Base-by-base conservation (phyloP, 1,139 yeast species). In the Taphrina deformans region DNA sequence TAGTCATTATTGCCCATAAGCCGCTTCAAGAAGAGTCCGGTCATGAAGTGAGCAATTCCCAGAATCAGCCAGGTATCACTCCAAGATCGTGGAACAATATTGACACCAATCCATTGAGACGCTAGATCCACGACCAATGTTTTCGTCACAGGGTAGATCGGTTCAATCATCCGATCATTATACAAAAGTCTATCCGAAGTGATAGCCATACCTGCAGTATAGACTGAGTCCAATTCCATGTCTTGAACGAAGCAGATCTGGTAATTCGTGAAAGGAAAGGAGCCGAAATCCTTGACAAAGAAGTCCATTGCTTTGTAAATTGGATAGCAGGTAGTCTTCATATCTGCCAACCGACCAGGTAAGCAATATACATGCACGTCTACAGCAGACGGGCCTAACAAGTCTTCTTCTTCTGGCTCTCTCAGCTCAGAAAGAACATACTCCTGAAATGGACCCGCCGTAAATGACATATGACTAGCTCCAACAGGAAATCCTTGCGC, bases 391-490 rank as follows among this genome's bases (percentile, higher is more conserved):
- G 73, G 75, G 56, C 79, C 80, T 14, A 75, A 74, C 2, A 73
- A 75, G n/a, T 77, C 79, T 1, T 78, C 77, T 5, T 77, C 72
- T 16, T 74, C 77, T 27, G 73, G 67, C 71, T 70, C 66, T 69
- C 73, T 71, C 67, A 81, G 70, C 56, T 79, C 82, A 21, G 84
- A 78, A 50, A 85, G 75, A 18, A 83, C 83, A 46, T 82, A 80
- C 68, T 79, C 80, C 44, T 85, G 85, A 75, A 93, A 95, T 3
- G 96, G 87, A 0, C 99, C 99, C 1, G 90, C 83, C 0, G 96
- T 92, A 87, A 96, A 93, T 0, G 98, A 98, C n/a, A 95, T 81
- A 75, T 92, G 97, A 70, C 92, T 97, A 0, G 99, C 91, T 59
- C 96, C 86, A 0, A 91, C 88, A 0, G 99, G 96, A 65, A 87